Conservation (phyloP, 768 basidiomycete species). For the Agaricus subrufescens region DNA sequence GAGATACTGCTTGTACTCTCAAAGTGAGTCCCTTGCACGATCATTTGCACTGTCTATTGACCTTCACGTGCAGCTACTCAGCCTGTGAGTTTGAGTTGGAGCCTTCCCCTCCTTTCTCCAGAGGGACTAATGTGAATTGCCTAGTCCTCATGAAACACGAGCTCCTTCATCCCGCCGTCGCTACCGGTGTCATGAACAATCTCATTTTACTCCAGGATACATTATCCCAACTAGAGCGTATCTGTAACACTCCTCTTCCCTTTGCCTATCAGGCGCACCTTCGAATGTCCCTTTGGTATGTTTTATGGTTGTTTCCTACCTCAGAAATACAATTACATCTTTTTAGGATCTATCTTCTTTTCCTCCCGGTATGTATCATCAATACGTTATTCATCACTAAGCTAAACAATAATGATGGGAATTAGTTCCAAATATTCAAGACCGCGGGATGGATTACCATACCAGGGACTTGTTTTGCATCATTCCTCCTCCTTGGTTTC, state of each 20-base stretch:
- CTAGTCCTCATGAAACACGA: constrained; percentile 32
- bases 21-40: constrained; percentile 26
- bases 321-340: neutral
- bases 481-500: constrained; percentile 63
- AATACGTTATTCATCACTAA: constrained; percentile 29
- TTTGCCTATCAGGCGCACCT: constrained; percentile 73
- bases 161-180: constrained; percentile 46
- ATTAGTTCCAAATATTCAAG: constrained; percentile 47
- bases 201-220: constrained; percentile 46
- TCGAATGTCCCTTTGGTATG: constrained; percentile 52
- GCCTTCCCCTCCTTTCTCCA: neutral
- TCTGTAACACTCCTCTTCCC: constrained; percentile 54
- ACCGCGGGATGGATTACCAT: constrained; percentile 47
- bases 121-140: too few species aligned
- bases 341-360: constrained; percentile 32
- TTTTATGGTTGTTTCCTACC: constrained; percentile 18
- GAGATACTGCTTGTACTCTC: constrained; percentile 54
- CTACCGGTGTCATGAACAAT: constrained; percentile 40
- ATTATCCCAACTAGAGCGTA: constrained; percentile 48
- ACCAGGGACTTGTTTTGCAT: constrained; percentile 57
- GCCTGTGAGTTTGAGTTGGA: constrained; percentile 24
- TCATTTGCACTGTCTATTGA: neutral
- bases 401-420: neutral
- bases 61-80: constrained; percentile 31
- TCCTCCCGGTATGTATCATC: constrained; percentile 36